phyloP scores from a whole-genome alignment of 2,329 filamentous ascomycete genomes.

The Didymella pomorum region DNA sequence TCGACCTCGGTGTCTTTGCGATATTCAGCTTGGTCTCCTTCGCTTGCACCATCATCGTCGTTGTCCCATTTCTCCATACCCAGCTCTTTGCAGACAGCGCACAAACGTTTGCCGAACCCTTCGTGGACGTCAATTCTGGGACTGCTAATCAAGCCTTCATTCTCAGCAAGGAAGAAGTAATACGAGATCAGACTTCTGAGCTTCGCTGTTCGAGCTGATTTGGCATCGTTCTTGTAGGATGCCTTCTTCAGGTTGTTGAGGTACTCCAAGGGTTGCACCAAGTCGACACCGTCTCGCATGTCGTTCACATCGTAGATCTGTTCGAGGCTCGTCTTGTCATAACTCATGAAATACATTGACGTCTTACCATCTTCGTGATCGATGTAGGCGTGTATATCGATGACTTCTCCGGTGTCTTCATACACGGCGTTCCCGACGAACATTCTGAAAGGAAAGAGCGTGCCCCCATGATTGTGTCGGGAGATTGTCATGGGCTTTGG shows the following conservation, averaged over 20 bases:
- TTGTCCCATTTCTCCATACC: background rate
- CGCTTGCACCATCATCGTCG: background rate
- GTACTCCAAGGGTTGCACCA: conserved; percentile 7
- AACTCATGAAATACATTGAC: conserved; percentile 1
- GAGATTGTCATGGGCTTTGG: conserved; percentile 1
- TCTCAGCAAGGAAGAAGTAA: conserved; percentile 25
- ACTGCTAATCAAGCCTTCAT: conserved; percentile 15
- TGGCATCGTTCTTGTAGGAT: background rate
- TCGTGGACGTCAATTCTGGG: background rate
- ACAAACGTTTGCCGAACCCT: conserved; percentile 7
- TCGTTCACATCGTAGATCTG: background rate
- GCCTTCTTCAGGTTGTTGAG: conserved; percentile 10
- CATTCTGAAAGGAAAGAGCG: conserved; percentile 12
- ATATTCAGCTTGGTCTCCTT: background rate
- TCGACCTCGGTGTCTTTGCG: background rate
- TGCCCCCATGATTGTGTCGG: background rate
- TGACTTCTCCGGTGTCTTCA: background rate
- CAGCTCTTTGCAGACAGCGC: conserved; percentile 11
- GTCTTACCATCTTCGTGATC: conserved; percentile 1
- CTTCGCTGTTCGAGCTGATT: conserved; percentile 10
- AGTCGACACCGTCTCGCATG: background rate
- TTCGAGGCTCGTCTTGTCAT: background rate
- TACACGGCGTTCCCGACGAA: background rate
- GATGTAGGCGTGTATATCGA: conserved; percentile 4
- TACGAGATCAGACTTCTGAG: conserved; percentile 19